These are phyloP conservation scores for Meyerozyma smithsonii DNA, from an alignment of 1,139 yeast species.

Conservation along the genomic window DNA sequence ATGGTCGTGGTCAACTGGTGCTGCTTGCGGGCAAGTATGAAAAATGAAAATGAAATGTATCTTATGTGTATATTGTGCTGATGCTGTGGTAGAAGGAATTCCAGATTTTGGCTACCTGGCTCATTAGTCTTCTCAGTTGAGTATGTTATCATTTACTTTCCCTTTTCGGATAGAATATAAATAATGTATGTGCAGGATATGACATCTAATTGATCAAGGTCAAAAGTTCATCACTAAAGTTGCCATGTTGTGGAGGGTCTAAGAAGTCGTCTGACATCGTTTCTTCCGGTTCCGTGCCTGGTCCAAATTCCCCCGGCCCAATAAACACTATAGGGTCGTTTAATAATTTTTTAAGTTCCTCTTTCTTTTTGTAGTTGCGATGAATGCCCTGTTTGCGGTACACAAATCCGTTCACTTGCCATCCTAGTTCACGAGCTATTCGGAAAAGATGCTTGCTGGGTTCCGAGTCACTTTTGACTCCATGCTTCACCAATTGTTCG, in stretches of 20 bases:
- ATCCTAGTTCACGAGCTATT: slow-evolving; percentile 33
- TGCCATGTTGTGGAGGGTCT: neutral
- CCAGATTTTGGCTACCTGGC: neutral
- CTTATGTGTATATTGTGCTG: neutral
- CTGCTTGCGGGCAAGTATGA: neutral
- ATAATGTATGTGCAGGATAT: neutral
- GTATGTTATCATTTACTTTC: neutral
- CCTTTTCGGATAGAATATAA: neutral
- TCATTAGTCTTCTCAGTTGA: neutral
- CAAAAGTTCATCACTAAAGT: slow-evolving; percentile 1
- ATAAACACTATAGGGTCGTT: slow-evolving; percentile 19
- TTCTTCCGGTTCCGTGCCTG: slow-evolving; percentile 10
- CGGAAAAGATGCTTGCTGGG: slow-evolving; percentile 27
- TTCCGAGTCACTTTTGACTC: slow-evolving; percentile 24
- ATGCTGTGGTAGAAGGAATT: neutral
- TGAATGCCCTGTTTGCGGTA: slow-evolving; percentile 24
- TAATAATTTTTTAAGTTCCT: slow-evolving; percentile 18
- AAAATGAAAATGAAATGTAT: neutral
- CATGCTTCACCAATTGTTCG: slow-evolving; percentile 28
- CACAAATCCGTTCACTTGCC: slow-evolving; percentile 32
- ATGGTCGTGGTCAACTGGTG: neutral
- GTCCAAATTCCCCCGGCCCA: slow-evolving; percentile 11
- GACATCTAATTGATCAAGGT: neutral
- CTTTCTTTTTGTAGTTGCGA: slow-evolving; percentile 19
- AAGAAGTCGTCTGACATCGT: slow-evolving; percentile 18